Percentiles rank a stretch among this genome's conserved stretches.
These are phyloP conservation scores for Tolypocladium ovalisporum DNA, from an alignment of 2,329 filamentous ascomycete species.

Conservation along the genomic window DNA sequence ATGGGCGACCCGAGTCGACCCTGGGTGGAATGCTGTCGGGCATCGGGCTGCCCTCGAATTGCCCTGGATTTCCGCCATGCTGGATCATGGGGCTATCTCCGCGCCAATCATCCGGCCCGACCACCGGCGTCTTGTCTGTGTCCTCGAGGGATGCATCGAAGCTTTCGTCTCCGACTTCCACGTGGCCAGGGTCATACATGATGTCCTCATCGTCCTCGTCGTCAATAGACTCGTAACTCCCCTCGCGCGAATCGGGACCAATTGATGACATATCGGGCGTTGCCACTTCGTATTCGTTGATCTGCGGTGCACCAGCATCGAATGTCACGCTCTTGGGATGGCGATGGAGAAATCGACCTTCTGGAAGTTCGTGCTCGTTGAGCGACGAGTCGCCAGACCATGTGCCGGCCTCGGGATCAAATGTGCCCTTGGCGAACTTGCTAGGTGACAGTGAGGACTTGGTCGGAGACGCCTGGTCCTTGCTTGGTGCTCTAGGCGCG, in stretches of 20 bases:
- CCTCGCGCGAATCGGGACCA: conserved; percentile 80
- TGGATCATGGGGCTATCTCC: conserved; percentile 48
- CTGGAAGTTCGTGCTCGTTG: conserved; percentile 47
- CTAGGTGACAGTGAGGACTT: conserved; percentile 77
- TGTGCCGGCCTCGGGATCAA: conserved; percentile 56
- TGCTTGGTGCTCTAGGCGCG: conserved; percentile 46
- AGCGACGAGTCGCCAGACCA: conserved; percentile 57
- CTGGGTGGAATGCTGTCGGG: conserved; percentile 36
- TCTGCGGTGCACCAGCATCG: conserved; percentile 80
- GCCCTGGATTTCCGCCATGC: conserved; percentile 11
- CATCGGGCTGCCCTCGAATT: conserved; percentile 60
- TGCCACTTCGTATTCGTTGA: conserved; percentile 97
- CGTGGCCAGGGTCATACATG: conserved; percentile 40
- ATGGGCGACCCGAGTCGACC: conserved; percentile 37
- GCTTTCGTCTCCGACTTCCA: conserved; percentile 58
- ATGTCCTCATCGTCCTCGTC: conserved; percentile 58
- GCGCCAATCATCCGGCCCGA: conserved; percentile 94
- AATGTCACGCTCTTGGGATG: conserved; percentile 97
- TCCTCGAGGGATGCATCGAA: conserved; percentile 95
- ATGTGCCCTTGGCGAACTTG: conserved; percentile 56
- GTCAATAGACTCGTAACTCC: conserved; percentile 81
- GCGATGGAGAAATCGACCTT: conserved; percentile 60
- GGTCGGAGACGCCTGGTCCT: conserved; percentile 64
- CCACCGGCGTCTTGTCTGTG: conserved; percentile 92
- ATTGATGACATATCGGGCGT: conserved; percentile 93